phyloP scores from a whole-genome alignment of 495 filamentous ascomycete genomes.

The Xylaria nigripes region DNA sequence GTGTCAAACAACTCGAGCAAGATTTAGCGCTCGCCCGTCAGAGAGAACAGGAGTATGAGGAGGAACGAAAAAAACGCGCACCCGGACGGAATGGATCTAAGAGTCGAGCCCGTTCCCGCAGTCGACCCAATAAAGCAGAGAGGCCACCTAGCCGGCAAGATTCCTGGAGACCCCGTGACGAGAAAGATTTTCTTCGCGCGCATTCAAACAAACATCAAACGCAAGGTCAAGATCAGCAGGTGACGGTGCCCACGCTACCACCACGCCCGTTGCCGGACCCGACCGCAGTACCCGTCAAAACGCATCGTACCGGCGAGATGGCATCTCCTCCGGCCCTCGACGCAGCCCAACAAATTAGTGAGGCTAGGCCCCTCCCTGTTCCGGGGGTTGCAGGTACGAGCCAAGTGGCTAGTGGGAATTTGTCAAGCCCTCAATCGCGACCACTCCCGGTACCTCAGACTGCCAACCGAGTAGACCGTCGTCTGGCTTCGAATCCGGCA shows the following conservation, averaged over 20 bases:
- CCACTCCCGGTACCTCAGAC: constrained; percentile 27
- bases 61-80: constrained; percentile 59
- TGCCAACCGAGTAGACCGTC: constrained; percentile 38
- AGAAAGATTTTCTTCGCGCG: constrained; percentile 62
- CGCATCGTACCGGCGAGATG: constrained; percentile 30
- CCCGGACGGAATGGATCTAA: constrained; percentile 13
- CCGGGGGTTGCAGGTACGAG: constrained; percentile 6
- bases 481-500: constrained; percentile 34
- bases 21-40: constrained; percentile 80
- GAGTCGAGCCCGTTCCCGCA: constrained; percentile 29
- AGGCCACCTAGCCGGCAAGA: constrained; percentile 51
- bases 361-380: constrained; percentile 27
- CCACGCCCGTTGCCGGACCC: constrained; percentile 27
- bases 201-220: constrained; percentile 57
- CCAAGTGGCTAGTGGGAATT: background rate
- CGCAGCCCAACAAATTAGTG: constrained; percentile 31
- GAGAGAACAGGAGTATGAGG: constrained; percentile 76
- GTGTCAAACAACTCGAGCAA: constrained; percentile 74
- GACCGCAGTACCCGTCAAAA: constrained; percentile 16
- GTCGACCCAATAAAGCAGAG: constrained; percentile 38
- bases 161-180: constrained; percentile 60
- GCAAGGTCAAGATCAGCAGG: constrained; percentile 26
- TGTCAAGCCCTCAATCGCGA: constrained; percentile 20
- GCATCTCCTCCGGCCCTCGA: constrained; percentile 21
- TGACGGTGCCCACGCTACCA: constrained; percentile 35